Conservation (phyloP, 2,329 filamentous ascomycete species). For the Aplosporella prunicola region DNA sequence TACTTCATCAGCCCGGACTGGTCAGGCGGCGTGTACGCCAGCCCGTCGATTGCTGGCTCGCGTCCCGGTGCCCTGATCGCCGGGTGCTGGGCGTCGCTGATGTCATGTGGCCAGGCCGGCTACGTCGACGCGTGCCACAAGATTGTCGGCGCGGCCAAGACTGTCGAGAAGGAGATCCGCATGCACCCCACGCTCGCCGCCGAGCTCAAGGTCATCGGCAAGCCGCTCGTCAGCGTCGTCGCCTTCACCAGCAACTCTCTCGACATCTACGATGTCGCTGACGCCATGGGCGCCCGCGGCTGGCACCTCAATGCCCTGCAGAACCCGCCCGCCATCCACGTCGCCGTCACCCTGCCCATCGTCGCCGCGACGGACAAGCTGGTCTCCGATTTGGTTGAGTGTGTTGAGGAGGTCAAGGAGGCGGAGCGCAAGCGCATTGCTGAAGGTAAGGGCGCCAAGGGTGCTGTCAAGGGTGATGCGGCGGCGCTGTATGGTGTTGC, state of each 20-base stretch:
- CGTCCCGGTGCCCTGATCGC: slow-evolving; percentile 90
- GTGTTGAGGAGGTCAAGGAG: slow-evolving; percentile 63
- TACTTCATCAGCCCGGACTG: slow-evolving; percentile 96
- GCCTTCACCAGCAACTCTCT: slow-evolving; percentile 78
- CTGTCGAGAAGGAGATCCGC: slow-evolving; percentile 64
- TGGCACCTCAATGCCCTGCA: slow-evolving; percentile 97
- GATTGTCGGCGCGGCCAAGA: slow-evolving; percentile 81
- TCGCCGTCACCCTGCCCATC: slow-evolving; percentile 85
- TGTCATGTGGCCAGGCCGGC: slow-evolving; percentile 77
- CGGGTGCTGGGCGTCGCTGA: slow-evolving; percentile 87
- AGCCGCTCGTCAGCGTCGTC: slow-evolving; percentile 81
- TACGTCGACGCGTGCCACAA: slow-evolving; percentile 80
- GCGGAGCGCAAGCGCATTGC: slow-evolving; percentile 65
- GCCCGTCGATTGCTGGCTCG: slow-evolving; percentile 82
- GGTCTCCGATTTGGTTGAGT: slow-evolving; percentile 55
- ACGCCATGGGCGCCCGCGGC: slow-evolving; percentile 71
- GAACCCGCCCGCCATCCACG: slow-evolving; percentile 81
- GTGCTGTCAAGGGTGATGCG: slow-evolving; percentile 60
- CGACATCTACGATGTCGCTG: slow-evolving; percentile 88
- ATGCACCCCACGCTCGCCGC: slow-evolving; percentile 57
- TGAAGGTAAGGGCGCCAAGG: slow-evolving; percentile 55
- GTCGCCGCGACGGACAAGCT: slow-evolving; percentile 72
- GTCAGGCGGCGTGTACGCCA: slow-evolving; percentile 93
- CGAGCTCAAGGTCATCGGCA: slow-evolving; percentile 72
- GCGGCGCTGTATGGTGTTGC: slow-evolving; percentile 91